These are phyloP conservation scores for Letharia columbiana DNA, from an alignment of 495 filamentous ascomycete genomes.

Conservation along the genomic window DNA sequence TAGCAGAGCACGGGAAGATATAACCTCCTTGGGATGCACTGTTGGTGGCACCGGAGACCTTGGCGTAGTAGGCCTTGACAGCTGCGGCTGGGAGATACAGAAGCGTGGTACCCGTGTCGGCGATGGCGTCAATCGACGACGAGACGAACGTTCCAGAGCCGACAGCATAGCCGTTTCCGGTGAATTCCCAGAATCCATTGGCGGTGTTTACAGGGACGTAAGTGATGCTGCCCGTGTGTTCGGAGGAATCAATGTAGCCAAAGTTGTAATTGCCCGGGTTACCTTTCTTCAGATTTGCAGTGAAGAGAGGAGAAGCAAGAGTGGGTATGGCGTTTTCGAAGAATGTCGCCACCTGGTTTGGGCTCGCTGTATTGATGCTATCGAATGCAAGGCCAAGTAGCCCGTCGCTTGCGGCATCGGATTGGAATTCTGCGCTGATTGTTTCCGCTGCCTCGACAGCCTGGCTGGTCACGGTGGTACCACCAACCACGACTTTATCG, in stretches of 20 bases:
- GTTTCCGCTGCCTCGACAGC: conserved; percentile 59
- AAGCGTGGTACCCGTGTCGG: conserved; percentile 68
- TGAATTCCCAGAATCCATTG: conserved; percentile 67
- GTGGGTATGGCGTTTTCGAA: conserved; percentile 58
- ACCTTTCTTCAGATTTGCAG: conserved; percentile 56
- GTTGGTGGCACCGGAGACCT: conserved; percentile 46
- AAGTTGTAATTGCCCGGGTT: conserved; percentile 64
- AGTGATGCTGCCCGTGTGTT: conserved; percentile 55
- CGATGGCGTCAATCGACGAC: conserved; percentile 42
- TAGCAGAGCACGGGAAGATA: conserved; percentile 54
- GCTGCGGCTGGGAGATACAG: conserved; percentile 50
- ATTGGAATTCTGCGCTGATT: conserved; percentile 52
- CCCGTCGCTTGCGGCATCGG: conserved; percentile 56
- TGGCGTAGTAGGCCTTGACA: conserved; percentile 55
- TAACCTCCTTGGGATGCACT: conserved; percentile 50
- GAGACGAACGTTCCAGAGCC: conserved; percentile 37
- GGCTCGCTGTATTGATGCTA: conserved; percentile 60
- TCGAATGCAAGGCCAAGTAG: conserved; percentile 66
- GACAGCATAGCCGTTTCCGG: conserved; percentile 51
- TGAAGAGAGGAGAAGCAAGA: conserved; percentile 57
- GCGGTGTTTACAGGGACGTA: conserved; percentile 50
- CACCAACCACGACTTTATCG: conserved; percentile 60
- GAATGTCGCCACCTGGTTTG: conserved; percentile 56
- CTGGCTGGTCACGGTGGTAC: conserved; percentile 52
- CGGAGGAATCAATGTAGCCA: conserved; percentile 56